Percentiles rank a stretch among this genome's conserved stretches.
These are phyloP conservation scores for Actinomucor elegans DNA, from an alignment of 371 early-diverging fungal species.

Conservation along the genomic window DNA sequence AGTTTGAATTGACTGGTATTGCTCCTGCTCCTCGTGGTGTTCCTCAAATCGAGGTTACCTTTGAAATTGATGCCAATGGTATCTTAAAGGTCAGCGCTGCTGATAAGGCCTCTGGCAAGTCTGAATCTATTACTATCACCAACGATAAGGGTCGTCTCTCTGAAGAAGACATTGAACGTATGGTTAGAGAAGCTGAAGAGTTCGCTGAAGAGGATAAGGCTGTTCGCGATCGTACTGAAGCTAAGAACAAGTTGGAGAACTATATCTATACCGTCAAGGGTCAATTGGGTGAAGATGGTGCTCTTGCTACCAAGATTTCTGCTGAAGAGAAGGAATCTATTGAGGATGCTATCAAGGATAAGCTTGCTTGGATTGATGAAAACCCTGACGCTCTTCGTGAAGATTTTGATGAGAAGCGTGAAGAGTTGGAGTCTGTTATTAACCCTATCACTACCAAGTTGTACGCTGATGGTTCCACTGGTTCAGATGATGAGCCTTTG, in stretches of 20 bases:
- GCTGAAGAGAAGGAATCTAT: constrained; percentile 84
- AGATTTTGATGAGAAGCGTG: constrained; percentile 80
- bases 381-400: constrained; percentile 69
- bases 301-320: constrained; percentile 72
- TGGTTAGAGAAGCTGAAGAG: constrained; percentile 93
- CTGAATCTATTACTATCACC: constrained; percentile 92
- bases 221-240: constrained; percentile 84
- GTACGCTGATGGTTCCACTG: constrained; percentile 63
- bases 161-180: constrained; percentile 93
- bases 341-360: constrained; percentile 85
- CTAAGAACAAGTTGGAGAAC: constrained; percentile 82
- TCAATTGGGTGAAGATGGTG: constrained; percentile 73
- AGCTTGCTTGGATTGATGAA: constrained; percentile 85
- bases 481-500: constrained; percentile 63
- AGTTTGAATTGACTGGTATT: constrained; percentile 89
- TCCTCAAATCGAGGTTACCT: constrained; percentile 91
- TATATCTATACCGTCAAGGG: constrained; percentile 82
- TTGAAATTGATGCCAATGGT: constrained; percentile 98
- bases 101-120: constrained; percentile 94
- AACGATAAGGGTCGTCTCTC: constrained; percentile 96
- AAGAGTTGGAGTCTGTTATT: constrained; percentile 81
- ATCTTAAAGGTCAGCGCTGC: constrained; percentile 97
- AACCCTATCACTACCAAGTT: constrained; percentile 88
- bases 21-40: constrained; percentile 90
- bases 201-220: constrained; percentile 86